Percentiles rank a stretch among this genome's conserved stretches.
phyloP scores from a whole-genome alignment of 805 yeast species.

The Nakazawaea wickerhamii region DNA sequence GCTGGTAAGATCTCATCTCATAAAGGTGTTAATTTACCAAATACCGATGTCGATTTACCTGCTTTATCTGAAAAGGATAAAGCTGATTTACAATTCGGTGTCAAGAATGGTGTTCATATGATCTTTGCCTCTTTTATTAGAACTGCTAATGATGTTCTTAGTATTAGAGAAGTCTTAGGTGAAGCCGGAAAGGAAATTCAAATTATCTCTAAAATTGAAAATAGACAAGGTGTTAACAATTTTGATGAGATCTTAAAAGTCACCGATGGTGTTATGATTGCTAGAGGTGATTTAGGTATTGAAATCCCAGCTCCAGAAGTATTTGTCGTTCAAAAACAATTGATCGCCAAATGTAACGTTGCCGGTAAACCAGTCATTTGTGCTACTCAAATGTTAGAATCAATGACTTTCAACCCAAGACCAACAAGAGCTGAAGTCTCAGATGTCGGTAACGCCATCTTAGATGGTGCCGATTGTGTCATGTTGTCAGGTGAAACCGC shows the following conservation, averaged over 20 bases:
- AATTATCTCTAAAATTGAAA: slow-evolving; percentile 96
- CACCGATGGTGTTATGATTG: slow-evolving; percentile 99
- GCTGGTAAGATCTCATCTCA: slow-evolving; percentile 95
- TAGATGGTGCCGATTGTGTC: slow-evolving; percentile 99
- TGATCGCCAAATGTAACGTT: slow-evolving; percentile 97
- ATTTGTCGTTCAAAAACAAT: slow-evolving; percentile 96
- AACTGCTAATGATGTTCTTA: slow-evolving; percentile 81
- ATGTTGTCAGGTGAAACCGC: slow-evolving; percentile 99
- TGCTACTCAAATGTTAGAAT: slow-evolving; percentile 99
- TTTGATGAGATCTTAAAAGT: slow-evolving; percentile 91
- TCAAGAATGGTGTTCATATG: slow-evolving; percentile 97
- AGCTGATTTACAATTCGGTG: slow-evolving; percentile 90
- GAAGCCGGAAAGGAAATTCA: slow-evolving; percentile 95
- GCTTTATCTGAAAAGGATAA: slow-evolving; percentile 96
- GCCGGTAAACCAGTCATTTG: slow-evolving; percentile 99
- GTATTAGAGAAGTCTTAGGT: slow-evolving; percentile 92
- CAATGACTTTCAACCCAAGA: slow-evolving; percentile 99
- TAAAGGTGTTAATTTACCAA: slow-evolving; percentile 99
- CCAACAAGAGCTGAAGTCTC: slow-evolving; percentile 99
- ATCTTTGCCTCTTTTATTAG: slow-evolving; percentile 97
- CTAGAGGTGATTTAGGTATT: slow-evolving; percentile 99
- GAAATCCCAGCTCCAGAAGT: slow-evolving; percentile 99
- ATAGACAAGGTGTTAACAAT: slow-evolving; percentile 99
- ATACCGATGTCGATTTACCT: slow-evolving; percentile 97
- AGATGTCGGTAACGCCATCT: slow-evolving; percentile 97